These are phyloP conservation scores for Backusella australiensis DNA, from an alignment of 192 early-diverging fungal genomes.

Conservation along the genomic window DNA sequence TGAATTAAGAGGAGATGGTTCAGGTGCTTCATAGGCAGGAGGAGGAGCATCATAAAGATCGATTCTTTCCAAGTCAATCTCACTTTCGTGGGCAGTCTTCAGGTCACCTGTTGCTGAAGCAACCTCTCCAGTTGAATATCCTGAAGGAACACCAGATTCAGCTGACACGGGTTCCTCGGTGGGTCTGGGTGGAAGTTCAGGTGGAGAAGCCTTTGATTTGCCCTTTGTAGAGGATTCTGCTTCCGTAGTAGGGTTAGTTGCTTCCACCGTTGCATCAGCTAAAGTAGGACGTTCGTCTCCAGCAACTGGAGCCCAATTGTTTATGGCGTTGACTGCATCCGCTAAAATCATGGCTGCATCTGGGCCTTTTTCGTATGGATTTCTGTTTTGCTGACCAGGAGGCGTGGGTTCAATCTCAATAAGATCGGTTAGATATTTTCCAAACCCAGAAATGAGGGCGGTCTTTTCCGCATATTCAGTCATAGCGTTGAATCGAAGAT, in stretches of 20 bases:
- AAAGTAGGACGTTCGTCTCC: slow-evolving; percentile 33
- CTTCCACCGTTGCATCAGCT: neutral
- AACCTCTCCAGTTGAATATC: neutral
- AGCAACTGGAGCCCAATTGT: slow-evolving; percentile 31
- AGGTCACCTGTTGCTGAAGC: neutral
- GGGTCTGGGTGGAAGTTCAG: neutral
- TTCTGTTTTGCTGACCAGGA: slow-evolving; percentile 1
- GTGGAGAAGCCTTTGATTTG: neutral
- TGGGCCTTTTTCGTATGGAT: slow-evolving; percentile 25
- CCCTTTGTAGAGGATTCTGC: neutral
- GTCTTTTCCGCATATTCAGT: slow-evolving; percentile 38
- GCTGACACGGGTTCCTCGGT: neutral
- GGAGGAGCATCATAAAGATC: slow-evolving; percentile 15
- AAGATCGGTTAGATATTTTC: slow-evolving; percentile 36
- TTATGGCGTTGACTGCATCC: slow-evolving; percentile 31
- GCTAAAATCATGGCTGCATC: slow-evolving; percentile 30
- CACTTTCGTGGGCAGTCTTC: slow-evolving; percentile 1
- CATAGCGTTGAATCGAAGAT: slow-evolving; percentile 39
- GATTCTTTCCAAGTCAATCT: neutral
- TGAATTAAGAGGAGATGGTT: neutral
- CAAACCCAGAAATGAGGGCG: slow-evolving; percentile 36
- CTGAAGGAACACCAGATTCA: neutral
- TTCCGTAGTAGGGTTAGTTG: neutral
- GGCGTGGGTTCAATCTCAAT: slow-evolving; percentile 37
- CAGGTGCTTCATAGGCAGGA: slow-evolving; percentile 5